phyloP scores from a whole-genome alignment of 805 yeast species.

The Suhomyces faveliae region DNA sequence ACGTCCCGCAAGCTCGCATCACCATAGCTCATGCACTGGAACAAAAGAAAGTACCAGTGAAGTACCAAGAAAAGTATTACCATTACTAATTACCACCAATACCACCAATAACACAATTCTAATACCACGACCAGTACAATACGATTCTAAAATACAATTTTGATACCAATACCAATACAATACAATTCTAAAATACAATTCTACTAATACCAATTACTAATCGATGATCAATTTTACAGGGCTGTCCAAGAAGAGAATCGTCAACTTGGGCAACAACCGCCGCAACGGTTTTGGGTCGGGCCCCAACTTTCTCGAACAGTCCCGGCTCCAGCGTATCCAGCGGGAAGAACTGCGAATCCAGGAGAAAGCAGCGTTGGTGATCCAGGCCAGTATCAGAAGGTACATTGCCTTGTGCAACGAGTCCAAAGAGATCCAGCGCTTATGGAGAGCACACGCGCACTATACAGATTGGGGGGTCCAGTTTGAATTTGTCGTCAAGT shows the following conservation, averaged over 20 bases:
- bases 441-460: neutral
- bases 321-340: constrained; percentile 62
- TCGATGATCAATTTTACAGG: constrained; percentile 63
- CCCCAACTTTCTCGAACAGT: constrained; percentile 52
- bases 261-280: constrained; percentile 59
- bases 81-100: neutral
- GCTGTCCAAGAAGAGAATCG: constrained; percentile 55
- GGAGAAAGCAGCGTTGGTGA: constrained; percentile 45
- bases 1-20: too few species aligned
- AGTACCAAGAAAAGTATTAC: too few species aligned
- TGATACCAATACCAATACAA: too few species aligned
- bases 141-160: too few species aligned
- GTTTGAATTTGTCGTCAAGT: constrained; percentile 3
- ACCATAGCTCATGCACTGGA: too few species aligned
- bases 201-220: neutral
- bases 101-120: too few species aligned
- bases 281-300: constrained; percentile 24
- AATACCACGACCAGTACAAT: too few species aligned
- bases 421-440: constrained; percentile 15
- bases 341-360: constrained; percentile 57
- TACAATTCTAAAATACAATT: too few species aligned
- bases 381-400: constrained; percentile 52
- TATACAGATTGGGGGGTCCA: neutral
- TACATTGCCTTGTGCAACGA: constrained; percentile 29
- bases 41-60: too few species aligned